Conservation (phyloP, 371 early-diverging fungal species). For the Zancudomyces culisetae region DNA sequence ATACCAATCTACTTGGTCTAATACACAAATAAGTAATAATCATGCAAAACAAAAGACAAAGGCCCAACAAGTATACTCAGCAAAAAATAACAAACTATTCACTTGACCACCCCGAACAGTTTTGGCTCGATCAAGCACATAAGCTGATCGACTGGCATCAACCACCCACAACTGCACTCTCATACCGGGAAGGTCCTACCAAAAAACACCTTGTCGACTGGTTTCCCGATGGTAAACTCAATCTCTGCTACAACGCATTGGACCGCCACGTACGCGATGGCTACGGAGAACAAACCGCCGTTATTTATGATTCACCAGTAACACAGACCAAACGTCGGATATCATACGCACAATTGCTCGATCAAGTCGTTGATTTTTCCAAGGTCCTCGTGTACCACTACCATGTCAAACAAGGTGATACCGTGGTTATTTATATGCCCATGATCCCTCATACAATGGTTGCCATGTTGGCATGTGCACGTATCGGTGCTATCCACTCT, state of each 20-base stretch:
- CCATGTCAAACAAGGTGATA: conserved; percentile 60
- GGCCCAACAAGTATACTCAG: conserved; percentile 6
- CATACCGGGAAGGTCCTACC: neutral
- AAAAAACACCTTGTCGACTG: conserved; percentile 13
- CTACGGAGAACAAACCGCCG: conserved; percentile 35
- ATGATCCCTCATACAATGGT: conserved; percentile 82
- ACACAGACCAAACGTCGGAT: conserved; percentile 30
- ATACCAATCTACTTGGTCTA: too few species aligned
- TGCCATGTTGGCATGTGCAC: conserved; percentile 81
- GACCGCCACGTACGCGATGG: conserved; percentile 59
- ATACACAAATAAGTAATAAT: too few species aligned
- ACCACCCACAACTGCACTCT: conserved; percentile 9
- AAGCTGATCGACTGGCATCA: conserved; percentile 17
- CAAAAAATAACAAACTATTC: conserved; percentile 10
- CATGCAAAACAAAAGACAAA: neutral
- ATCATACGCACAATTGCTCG: conserved; percentile 55
- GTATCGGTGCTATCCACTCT: conserved; percentile 73
- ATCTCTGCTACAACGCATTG: conserved; percentile 82
- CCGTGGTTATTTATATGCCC: conserved; percentile 82
- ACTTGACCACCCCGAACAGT: conserved; percentile 15
- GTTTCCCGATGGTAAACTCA: conserved; percentile 54
- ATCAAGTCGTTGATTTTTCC: conserved; percentile 52
- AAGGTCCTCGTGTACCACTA: conserved; percentile 47
- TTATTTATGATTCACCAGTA: conserved; percentile 67
- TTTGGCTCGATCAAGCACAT: conserved; percentile 20